Evolutionary conservation across 1,284 basidiomycete genomes (phyloP).

Genomic region (Cerrena zonata): DNA sequence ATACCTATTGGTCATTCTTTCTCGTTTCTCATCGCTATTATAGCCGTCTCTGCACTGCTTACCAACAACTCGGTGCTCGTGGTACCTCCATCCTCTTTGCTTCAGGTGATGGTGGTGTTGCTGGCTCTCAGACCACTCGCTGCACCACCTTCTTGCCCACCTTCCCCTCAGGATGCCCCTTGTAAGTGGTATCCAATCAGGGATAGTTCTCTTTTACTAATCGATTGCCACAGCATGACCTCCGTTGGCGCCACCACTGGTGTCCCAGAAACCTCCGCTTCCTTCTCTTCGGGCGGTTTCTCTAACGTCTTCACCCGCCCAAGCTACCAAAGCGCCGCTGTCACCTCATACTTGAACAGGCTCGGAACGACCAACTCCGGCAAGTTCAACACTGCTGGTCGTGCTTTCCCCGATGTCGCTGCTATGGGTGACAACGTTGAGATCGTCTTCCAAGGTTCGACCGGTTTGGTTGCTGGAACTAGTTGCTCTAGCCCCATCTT

Average conservation of each 20-base stretch:
- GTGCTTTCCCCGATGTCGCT: slow-evolving; percentile 30
- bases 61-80: slow-evolving; percentile 58
- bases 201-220: neutral
- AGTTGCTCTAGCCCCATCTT: slow-evolving; percentile 47
- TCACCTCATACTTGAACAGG: slow-evolving; percentile 28
- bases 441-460: slow-evolving; percentile 23
- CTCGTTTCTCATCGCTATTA: neutral
- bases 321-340: slow-evolving; percentile 35
- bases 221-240: slow-evolving; percentile 35
- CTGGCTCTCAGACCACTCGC: slow-evolving; percentile 48
- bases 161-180: slow-evolving; percentile 49
- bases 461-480: slow-evolving; percentile 45
- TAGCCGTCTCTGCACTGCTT: slow-evolving; percentile 46
- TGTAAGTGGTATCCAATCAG: slow-evolving; percentile 11
- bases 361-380: slow-evolving; percentile 26
- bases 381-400: slow-evolving; percentile 26
- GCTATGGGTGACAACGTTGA: slow-evolving; percentile 26
- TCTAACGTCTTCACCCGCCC: slow-evolving; percentile 40
- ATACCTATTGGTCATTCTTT: slow-evolving; percentile 36
- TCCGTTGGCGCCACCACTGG: slow-evolving; percentile 52
- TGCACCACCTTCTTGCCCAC: slow-evolving; percentile 50
- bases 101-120: slow-evolving; percentile 65
- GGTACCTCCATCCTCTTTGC: slow-evolving; percentile 59
- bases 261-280: slow-evolving; percentile 40
- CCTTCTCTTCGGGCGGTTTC: slow-evolving; percentile 36